Base-by-base conservation (phyloP, 495 filamentous ascomycete species). In the Penicillium egyptiacum region DNA sequence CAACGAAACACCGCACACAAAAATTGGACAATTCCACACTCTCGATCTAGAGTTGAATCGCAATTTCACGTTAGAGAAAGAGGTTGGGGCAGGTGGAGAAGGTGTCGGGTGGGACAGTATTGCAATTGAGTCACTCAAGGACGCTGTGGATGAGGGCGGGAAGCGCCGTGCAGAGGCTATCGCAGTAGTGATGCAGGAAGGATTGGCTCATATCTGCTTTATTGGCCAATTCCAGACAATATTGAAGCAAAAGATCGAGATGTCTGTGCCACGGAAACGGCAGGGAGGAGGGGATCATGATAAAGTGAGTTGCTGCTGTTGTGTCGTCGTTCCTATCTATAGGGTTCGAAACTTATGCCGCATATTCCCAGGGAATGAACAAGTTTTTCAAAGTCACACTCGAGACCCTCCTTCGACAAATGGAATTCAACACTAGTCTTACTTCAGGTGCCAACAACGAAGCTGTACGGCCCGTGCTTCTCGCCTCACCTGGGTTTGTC, bases 171-270 rank as follows among this genome's bases (percentile, higher is more conserved):
- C 90, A 0, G 88, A 92, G 59, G 83, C 94, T 20, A 86, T 89
- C 41, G 94, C 93, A 2, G 86, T 97, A 1, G 86, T 97, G 5
- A 95, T 98, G 90, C 90, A 96, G 57, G 93, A 97, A 62, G 94
- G 93, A 0, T 59, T 95, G 35, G 92, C 95, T 49, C 93, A 96
- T 76, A 88, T 98, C 53, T 96, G 91, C 70, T 81, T 96, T 19
- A 90, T 98, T 59, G 95, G 92, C 11, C 91, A 96, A 55, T 86
- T 89, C 66, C 91, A 91, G 59, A 98, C 93, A 3, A 79, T 97
- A 59, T 69, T 96, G 57, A 87, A 90, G 69, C 91, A 96, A 65
- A 83, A 88, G 51, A 82, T 98, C n/a, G 91, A 96, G 70, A 84
- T 85, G 64, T 79, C 82, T 2, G 83, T 98, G 28, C 91, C 94